Conservation (phyloP, 176 grass and related monocot genomes). For the Aegilops speltoides region DNA sequence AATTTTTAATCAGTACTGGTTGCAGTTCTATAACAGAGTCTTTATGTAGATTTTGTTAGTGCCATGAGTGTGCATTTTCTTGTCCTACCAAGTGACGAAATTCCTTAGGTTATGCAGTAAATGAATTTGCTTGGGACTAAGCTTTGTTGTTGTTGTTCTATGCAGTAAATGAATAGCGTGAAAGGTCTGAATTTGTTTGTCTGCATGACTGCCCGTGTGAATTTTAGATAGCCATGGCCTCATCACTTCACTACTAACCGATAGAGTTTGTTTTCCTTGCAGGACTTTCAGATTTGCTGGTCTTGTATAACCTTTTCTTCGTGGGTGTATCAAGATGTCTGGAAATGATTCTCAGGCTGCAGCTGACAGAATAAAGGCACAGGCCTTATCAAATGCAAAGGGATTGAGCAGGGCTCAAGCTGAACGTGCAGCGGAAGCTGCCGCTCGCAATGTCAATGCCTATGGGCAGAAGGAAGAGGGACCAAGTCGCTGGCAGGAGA, state of each 20-base stretch:
- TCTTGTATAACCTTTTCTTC: neutral
- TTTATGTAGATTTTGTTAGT: neutral
- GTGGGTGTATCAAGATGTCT: slow-evolving; percentile 49
- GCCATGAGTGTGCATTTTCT: neutral
- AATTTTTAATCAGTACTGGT: neutral
- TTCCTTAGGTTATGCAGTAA: neutral
- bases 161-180: neutral
- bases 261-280: neutral
- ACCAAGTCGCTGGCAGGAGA: slow-evolving; percentile 86
- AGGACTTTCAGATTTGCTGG: slow-evolving; percentile 9
- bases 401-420: slow-evolving; percentile 87
- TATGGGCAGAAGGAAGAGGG: slow-evolving; percentile 98
- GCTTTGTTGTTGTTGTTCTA: no score
- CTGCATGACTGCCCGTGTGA: neutral
- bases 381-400: slow-evolving; percentile 68
- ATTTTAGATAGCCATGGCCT: neutral
- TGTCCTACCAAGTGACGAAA: neutral
- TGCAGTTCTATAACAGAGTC: neutral
- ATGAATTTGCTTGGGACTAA: neutral
- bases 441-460: slow-evolving; percentile 81
- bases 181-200: neutral
- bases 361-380: slow-evolving; percentile 66
- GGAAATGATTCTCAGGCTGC: slow-evolving; percentile 63
- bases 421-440: slow-evolving; percentile 68
- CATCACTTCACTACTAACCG: neutral